Percentiles rank a stretch among this genome's conserved stretches.
Evolutionary conservation across 768 basidiomycete species (phyloP).

Genomic region (Tubosaeta brunneosetosa): DNA sequence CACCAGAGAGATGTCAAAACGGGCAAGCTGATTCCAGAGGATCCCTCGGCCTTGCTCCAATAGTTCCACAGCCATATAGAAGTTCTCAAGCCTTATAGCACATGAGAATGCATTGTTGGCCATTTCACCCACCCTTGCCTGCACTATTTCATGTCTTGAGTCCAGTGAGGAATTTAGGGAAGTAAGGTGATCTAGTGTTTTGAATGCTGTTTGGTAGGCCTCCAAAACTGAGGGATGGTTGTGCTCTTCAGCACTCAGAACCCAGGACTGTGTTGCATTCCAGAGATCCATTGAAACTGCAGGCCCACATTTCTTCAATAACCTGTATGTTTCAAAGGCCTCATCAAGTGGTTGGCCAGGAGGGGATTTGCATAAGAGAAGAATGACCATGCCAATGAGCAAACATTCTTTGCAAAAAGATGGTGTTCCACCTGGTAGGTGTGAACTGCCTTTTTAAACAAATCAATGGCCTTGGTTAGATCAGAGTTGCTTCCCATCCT

Average conservation of each 20-base stretch:
- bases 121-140: too few relatives aligned
- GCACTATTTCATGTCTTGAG: too few relatives aligned
- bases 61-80: too few relatives aligned
- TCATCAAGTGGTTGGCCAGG: neutral
- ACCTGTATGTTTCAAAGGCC: neutral
- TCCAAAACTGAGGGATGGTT: neutral
- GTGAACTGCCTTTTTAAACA: neutral
- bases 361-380: neutral
- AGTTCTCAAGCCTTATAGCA: too few relatives aligned
- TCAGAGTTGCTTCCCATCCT: too few relatives aligned
- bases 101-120: too few relatives aligned
- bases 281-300: neutral
- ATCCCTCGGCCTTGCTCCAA: too few relatives aligned
- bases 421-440: neutral
- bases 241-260: neutral
- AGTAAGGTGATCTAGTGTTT: neutral
- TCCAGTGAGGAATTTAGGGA: neutral
- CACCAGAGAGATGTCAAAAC: too few relatives aligned
- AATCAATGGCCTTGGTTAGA: too few relatives aligned
- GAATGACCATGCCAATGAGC: neutral
- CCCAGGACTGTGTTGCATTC: neutral
- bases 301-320: neutral
- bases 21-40: too few relatives aligned
- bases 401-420: neutral
- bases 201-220: neutral